Conservation (phyloP, 371 early-diverging fungal genomes). For the Mucor saturninus region DNA sequence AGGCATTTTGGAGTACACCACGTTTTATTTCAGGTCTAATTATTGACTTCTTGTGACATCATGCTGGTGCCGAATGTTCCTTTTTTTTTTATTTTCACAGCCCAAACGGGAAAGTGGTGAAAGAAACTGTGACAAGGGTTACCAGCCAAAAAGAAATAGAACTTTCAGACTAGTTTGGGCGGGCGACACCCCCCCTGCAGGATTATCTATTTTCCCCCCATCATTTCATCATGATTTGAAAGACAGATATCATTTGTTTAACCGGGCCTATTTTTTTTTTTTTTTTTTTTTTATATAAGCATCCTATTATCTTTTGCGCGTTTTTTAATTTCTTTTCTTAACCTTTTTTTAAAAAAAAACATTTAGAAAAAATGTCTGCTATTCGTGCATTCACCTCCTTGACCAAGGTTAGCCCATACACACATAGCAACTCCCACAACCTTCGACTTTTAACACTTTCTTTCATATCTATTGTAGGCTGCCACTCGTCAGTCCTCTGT, state of each 20-base stretch:
- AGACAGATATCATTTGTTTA: slow-evolving; percentile 3
- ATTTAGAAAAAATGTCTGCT: slow-evolving; percentile 45
- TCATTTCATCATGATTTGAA: slow-evolving; percentile 17
- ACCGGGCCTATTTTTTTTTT: slow-evolving; percentile 3
- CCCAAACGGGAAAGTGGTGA: neutral
- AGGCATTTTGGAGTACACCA: slow-evolving; percentile 12
- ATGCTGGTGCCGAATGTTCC: slow-evolving; percentile 4
- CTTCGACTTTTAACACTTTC: neutral
- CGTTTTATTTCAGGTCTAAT: slow-evolving; percentile 6
- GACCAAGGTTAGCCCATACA: slow-evolving; percentile 37
- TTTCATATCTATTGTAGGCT: slow-evolving; percentile 21
- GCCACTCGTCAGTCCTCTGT: slow-evolving; percentile 41
- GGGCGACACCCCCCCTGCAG: slow-evolving; percentile 31
- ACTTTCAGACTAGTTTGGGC: slow-evolving; percentile 5
- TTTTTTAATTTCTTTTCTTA: slow-evolving; percentile 24
- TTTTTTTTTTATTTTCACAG: neutral
- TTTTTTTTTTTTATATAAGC: slow-evolving; percentile 17
- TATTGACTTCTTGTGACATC: slow-evolving; percentile 19
- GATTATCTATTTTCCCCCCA: slow-evolving; percentile 25
- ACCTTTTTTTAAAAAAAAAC: slow-evolving; percentile 13
- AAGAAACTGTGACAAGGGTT: slow-evolving; percentile 9
- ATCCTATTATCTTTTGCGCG: slow-evolving; percentile 20
- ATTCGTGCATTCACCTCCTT: slow-evolving; percentile 50
- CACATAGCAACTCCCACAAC: neutral
- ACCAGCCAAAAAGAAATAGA: neutral